phyloP scores from a whole-genome alignment of 768 basidiomycete species.

The Russula dissimulans region DNA sequence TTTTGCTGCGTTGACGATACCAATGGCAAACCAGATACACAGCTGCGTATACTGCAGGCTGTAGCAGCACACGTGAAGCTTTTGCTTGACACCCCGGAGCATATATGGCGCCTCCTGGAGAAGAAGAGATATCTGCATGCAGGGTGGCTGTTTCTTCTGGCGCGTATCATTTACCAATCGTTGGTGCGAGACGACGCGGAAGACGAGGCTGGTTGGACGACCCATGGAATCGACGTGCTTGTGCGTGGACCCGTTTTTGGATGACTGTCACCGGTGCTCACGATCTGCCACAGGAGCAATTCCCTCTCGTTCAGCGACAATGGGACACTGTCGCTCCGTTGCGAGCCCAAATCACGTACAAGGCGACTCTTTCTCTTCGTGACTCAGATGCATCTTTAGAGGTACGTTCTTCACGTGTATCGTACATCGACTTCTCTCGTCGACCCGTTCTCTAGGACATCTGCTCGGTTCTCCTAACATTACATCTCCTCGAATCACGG shows the following conservation, averaged over 20 bases:
- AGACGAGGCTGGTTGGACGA: conserved; percentile 51
- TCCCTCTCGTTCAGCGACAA: conserved; percentile 83
- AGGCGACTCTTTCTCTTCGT: conserved; percentile 75
- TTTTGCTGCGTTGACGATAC: not conserved
- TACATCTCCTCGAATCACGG: conserved; percentile 84
- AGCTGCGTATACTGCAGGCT: conserved; percentile 58
- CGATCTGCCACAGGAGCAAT: conserved; percentile 50
- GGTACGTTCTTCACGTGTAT: conserved; percentile 29
- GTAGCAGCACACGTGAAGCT: conserved; percentile 86
- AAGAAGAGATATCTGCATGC: conserved; percentile 71
- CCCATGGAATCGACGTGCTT: conserved; percentile 51
- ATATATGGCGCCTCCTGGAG: conserved; percentile 83
- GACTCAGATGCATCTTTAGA: conserved; percentile 43
- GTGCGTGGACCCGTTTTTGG: conserved; percentile 31
- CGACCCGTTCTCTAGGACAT: conserved; percentile 39
- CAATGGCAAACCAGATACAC: conserved; percentile 39
- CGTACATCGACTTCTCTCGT: not conserved
- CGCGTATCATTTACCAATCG: conserved; percentile 75
- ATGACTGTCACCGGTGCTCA: not conserved
- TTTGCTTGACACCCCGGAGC: conserved; percentile 86
- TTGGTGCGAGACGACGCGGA: conserved; percentile 55
- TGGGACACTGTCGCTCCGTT: conserved; percentile 89
- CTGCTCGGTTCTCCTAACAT: conserved; percentile 69
- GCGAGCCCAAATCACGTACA: conserved; percentile 79
- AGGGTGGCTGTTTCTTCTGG: conserved; percentile 79